Evolutionary conservation across 768 basidiomycete species (phyloP).

Genomic region (Lentinula guzmanii): DNA sequence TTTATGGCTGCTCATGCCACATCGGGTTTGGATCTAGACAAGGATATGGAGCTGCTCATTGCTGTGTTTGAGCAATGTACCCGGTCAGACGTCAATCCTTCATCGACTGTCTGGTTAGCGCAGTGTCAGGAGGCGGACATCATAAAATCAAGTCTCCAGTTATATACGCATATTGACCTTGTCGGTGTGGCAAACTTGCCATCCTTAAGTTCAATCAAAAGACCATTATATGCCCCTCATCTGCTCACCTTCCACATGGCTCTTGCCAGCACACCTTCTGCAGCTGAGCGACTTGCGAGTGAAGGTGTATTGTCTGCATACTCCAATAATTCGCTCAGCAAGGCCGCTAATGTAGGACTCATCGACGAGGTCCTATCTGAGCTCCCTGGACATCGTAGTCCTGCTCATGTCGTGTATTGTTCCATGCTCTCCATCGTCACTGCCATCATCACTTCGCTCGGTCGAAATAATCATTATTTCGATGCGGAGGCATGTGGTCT

Average conservation of each 20-base stretch:
- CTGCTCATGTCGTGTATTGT: conserved; percentile 78
- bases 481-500: conserved; percentile 82
- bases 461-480: conserved; percentile 70
- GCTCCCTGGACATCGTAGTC: conserved; percentile 69
- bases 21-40: conserved; percentile 60
- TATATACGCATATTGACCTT: conserved; percentile 64
- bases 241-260: conserved; percentile 85
- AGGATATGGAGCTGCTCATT: conserved; percentile 76
- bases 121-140: conserved; percentile 78
- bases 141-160: conserved; percentile 67
- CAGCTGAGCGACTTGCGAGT: conserved; percentile 81
- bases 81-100: conserved; percentile 57
- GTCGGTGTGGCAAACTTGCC: conserved; percentile 64
- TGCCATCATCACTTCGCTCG: conserved; percentile 57
- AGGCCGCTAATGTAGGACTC: conserved; percentile 67
- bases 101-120: conserved; percentile 73
- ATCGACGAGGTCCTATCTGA: conserved; percentile 66
- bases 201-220: conserved; percentile 53
- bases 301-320: conserved; percentile 80
- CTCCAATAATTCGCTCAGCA: conserved; percentile 73
- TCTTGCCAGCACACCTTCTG: conserved; percentile 65
- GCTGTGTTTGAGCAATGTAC: conserved; percentile 82
- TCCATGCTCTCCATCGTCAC: conserved; percentile 78
- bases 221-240: conserved; percentile 70
- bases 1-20: conserved; percentile 59